Percentiles rank a stretch among this genome's conserved stretches.
phyloP scores from a whole-genome alignment of 139 green algal genomes.

The Zygnema circumcarinatum region DNA sequence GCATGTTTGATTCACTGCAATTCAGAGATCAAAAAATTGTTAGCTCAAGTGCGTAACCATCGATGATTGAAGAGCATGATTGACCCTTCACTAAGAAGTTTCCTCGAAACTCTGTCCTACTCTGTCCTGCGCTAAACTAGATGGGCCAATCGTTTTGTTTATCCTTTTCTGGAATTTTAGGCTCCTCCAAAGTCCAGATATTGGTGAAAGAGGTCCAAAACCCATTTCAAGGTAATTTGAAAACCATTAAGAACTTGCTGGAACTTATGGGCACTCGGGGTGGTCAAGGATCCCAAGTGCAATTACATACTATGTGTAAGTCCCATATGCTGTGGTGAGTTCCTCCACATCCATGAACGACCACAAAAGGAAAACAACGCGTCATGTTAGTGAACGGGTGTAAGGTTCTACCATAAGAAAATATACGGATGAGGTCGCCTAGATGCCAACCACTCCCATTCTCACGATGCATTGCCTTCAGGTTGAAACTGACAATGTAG shows the following conservation, averaged over 20 bases:
- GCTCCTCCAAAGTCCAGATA: background rate
- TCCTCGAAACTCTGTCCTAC: background rate
- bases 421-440: background rate
- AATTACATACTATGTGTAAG: conserved; percentile 14
- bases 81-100: background rate
- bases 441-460: background rate
- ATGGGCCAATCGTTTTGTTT: background rate
- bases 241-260: background rate
- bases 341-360: background rate
- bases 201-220: background rate
- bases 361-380: background rate
- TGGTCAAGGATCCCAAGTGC: background rate
- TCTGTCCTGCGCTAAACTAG: background rate
- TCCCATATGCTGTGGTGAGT: background rate
- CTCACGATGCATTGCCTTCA: too few relatives aligned
- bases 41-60: background rate
- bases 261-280: background rate
- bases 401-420: background rate
- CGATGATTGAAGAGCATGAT: background rate
- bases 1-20: background rate
- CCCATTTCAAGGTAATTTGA: background rate
- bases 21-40: too few relatives aligned
- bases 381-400: background rate
- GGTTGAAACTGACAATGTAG: background rate
- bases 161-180: background rate